Evolutionary conservation across 306 rosid genomes (phyloP), one percentile per base, ranked within the genome.

Genomic region (Quercus robur): DNA sequence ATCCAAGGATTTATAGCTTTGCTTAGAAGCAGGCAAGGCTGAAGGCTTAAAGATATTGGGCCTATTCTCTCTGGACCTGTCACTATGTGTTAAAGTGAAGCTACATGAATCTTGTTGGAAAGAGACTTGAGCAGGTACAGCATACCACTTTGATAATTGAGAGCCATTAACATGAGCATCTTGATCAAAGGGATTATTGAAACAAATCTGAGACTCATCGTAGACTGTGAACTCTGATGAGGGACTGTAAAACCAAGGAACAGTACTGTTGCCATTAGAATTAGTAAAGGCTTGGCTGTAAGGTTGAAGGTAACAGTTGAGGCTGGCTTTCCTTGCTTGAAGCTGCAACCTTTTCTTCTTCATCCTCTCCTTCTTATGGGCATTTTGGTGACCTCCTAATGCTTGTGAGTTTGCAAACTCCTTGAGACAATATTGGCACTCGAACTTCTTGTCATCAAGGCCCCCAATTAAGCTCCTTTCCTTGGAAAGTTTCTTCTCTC

Each of bases 321-420:
- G 77, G 73, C 88, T 88, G 64, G 98, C 96, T 55, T 83, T 94
- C 44, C 88, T 89, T 56, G 96, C 94, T 85, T 95, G 99, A 74
- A 95, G 93, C 71, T 95, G 98, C 82, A 93, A 79, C 41, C 89
- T 93, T 64, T 95, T 95, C 88, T 93, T 91, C 97, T 95, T 93
- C 97, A 95, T 87, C 61, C 98, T 88, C 74, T 95, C 99, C 84
- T 95, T 95, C 85, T 95, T 95, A 78, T 95, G 99, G 0, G 99
- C 99, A 85, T 95, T 95, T 85, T 93, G 99, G 72, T 95, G 99
- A 30, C 99, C 99, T 0, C 99, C 99, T 18, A 95, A 74, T 67
- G 99, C 99, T 64, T 95, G 99, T 23, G 99, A 95, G 63, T 95
- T 95, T 35, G 93, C 91, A 54, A 95, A 95, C 68, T 93, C 94